Percentiles rank a stretch among this genome's conserved stretches.
These are phyloP conservation scores for Marsdenia floribunda DNA, from an alignment of 257 asterid species.

Conservation along the genomic window DNA sequence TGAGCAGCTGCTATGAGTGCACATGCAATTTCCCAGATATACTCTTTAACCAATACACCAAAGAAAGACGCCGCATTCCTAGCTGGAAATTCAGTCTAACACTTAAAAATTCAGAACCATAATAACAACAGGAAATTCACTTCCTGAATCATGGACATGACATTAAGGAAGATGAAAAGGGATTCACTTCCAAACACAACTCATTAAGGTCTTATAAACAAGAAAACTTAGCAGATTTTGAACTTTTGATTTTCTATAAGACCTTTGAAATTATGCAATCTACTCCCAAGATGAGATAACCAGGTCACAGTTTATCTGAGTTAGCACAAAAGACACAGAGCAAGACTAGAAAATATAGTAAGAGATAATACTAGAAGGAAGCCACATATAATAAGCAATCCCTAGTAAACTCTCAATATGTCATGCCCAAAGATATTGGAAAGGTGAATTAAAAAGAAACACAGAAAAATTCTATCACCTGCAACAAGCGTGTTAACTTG, in stretches of 20 bases:
- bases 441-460: not conserved
- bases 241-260: not conserved
- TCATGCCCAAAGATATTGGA: not conserved
- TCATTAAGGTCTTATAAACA: not conserved
- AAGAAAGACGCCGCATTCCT: not conserved
- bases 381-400: not conserved
- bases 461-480: conserved; percentile 35
- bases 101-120: not conserved
- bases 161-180: not conserved
- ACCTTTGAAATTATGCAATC: not conserved
- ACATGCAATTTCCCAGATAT: not conserved
- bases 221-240: not conserved
- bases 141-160: not conserved
- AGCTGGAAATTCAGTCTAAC: not conserved
- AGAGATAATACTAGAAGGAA: not conserved
- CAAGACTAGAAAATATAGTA: not conserved
- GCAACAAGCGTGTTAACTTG: conserved; percentile 90
- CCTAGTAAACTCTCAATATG: not conserved
- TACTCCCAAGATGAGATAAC: not conserved
- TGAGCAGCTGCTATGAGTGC: too few species aligned
- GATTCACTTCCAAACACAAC: not conserved
- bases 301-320: not conserved
- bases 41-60: not conserved
- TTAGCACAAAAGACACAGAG: not conserved
- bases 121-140: not conserved